phyloP scores from a whole-genome alignment of 140 eudicot genomes.

The Ambrosia hybrid region DNA sequence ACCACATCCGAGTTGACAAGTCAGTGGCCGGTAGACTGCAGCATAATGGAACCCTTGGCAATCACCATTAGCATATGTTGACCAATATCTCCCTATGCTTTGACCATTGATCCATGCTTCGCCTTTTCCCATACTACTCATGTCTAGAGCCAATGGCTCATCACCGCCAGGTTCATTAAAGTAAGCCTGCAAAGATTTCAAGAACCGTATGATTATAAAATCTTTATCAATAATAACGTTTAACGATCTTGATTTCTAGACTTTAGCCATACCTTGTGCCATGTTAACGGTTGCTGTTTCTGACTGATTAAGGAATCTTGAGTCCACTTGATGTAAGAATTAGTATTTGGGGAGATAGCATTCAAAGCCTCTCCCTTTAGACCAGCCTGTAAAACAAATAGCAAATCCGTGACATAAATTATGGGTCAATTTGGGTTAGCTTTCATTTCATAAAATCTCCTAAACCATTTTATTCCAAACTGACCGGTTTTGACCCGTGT shows the following conservation, averaged over 20 bases:
- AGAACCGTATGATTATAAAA: constrained; percentile 7
- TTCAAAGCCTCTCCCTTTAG: constrained; percentile 92
- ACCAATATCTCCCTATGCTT: constrained; percentile 76
- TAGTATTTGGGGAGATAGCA: constrained; percentile 33
- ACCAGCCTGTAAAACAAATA: constrained; percentile 59
- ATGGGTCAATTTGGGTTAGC: not conserved
- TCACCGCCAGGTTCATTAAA: constrained; percentile 62
- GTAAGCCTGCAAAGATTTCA: constrained; percentile 44
- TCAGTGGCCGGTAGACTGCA: constrained; percentile 49
- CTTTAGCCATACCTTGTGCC: constrained; percentile 41
- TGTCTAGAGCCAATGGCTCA: constrained; percentile 64
- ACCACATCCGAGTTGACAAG: constrained; percentile 66
- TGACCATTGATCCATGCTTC: constrained; percentile 76
- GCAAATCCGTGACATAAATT: constrained; percentile 7
- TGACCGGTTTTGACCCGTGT: not conserved
- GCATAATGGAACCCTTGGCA: constrained; percentile 59
- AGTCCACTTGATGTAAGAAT: constrained; percentile 46
- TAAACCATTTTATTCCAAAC: not conserved
- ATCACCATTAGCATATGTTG: constrained; percentile 45
- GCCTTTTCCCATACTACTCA: constrained; percentile 76
- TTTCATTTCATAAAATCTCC: not conserved
- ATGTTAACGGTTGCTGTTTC: constrained; percentile 51
- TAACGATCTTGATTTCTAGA: not conserved
- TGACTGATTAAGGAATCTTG: constrained; percentile 49
- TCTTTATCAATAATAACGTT: not conserved